phyloP scores from a whole-genome alignment of 768 basidiomycete genomes.

The Naematelia aurantialba region DNA sequence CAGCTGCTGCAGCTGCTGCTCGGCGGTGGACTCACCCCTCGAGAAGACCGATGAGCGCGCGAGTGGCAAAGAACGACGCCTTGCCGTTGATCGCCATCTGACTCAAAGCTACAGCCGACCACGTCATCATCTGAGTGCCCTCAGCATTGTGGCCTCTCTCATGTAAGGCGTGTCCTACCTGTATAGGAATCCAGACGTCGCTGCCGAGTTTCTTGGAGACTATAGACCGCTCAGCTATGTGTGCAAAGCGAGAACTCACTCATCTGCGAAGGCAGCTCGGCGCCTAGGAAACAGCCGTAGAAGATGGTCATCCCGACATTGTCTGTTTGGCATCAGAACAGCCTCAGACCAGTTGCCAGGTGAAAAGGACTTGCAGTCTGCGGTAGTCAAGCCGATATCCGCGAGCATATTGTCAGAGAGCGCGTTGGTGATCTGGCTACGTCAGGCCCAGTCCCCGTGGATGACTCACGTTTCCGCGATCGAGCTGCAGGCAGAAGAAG shows the following conservation, averaged over 20 bases:
- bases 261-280: conserved; percentile 28
- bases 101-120: conserved; percentile 28
- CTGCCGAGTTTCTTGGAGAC: conserved; percentile 31
- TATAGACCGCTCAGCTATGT: neutral
- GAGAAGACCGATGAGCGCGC: conserved; percentile 24
- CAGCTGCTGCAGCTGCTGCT: neutral
- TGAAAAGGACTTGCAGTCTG: conserved; percentile 26
- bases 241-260: neutral
- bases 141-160: neutral
- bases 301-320: conserved; percentile 30
- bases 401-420: conserved; percentile 31
- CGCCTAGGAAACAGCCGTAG: conserved; percentile 29
- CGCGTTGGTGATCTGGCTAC: conserved; percentile 28
- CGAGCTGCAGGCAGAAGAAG: conserved; percentile 31
- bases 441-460: neutral
- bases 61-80: conserved; percentile 18
- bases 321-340: conserved; percentile 8
- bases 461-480: conserved; percentile 34
- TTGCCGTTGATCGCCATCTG: conserved; percentile 15
- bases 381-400: conserved; percentile 32
- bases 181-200: conserved; percentile 35
- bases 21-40: conserved; percentile 8
- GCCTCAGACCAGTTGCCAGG: neutral
- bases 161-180: neutral
- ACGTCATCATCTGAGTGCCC: conserved; percentile 24